phyloP scores from a whole-genome alignment of 2,329 filamentous ascomycete genomes.

The Pseudomassariella vexata region DNA sequence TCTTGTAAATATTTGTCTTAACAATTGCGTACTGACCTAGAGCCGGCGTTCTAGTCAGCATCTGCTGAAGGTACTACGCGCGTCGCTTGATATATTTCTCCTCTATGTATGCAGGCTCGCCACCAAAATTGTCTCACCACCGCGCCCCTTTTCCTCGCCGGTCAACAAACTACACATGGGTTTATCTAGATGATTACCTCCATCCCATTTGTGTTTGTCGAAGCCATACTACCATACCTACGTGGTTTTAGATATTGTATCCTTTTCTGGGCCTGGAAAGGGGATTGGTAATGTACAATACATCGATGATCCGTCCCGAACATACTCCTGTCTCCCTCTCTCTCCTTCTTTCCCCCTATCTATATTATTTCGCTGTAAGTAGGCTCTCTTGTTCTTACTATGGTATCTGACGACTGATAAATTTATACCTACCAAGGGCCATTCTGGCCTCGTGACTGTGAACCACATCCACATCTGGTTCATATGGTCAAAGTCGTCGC shows the following conservation, averaged over 20 bases:
- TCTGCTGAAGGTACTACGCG: conserved; percentile 1
- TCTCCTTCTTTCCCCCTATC: too few species aligned
- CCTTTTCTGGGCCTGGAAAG: too few species aligned
- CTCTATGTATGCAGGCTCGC: conserved; percentile 5
- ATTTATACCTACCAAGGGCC: conserved; percentile 7
- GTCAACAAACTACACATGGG: too few species aligned
- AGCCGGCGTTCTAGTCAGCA: conserved; percentile 8
- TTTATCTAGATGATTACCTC: too few species aligned
- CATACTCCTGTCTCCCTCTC: too few species aligned
- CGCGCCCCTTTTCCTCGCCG: conserved; percentile 3
- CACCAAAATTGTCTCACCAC: conserved; percentile 7
- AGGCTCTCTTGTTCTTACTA: conserved; percentile 7
- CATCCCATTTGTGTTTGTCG: too few species aligned
- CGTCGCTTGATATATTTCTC: conserved; percentile 7
- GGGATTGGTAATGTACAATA: too few species aligned
- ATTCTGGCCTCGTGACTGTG: conserved; percentile 4
- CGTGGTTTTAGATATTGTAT: too few species aligned
- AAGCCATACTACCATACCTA: too few species aligned
- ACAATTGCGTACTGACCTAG: conserved; percentile 6
- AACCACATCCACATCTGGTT: conserved; percentile 6
- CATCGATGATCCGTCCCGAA: too few species aligned
- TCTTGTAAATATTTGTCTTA: conserved; percentile 7
- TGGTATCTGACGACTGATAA: conserved; percentile 6
- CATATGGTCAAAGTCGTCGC: conserved; percentile 1
- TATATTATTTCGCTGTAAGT: too few species aligned